phyloP scores from a whole-genome alignment of 345 rosid species.

The Brassica juncea region DNA sequence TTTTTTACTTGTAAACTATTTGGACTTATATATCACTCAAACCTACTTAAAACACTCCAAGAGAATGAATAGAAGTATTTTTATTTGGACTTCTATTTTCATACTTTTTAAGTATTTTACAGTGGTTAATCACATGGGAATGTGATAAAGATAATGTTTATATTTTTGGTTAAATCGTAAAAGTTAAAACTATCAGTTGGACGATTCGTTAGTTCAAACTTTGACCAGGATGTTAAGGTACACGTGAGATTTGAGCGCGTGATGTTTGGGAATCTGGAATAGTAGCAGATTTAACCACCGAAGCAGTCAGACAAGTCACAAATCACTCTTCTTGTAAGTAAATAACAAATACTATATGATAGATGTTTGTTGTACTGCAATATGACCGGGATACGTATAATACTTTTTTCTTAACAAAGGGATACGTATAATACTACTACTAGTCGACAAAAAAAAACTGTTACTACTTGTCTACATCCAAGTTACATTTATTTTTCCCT shows the following conservation, averaged over 20 bases:
- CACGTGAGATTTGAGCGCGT: slow-evolving; percentile 29
- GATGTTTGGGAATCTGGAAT: not conserved
- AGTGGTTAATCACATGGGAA: slow-evolving; percentile 1
- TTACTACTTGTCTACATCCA: not conserved
- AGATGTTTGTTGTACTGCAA: not conserved
- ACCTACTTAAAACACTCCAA: not conserved
- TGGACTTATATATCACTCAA: not conserved
- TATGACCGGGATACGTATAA: not conserved
- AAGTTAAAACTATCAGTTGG: slow-evolving; percentile 7
- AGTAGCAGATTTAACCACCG: slow-evolving; percentile 21
- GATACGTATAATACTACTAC: no score
- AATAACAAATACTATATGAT: not conserved
- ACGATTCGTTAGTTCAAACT: slow-evolving; percentile 20
- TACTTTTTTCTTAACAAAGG: no score
- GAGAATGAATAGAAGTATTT: not conserved
- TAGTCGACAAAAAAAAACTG: not conserved
- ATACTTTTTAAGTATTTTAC: not conserved
- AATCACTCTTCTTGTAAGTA: not conserved
- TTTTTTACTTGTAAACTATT: not conserved
- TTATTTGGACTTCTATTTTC: not conserved
- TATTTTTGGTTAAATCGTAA: not conserved
- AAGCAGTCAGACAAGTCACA: slow-evolving; percentile 38
- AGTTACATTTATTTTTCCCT: not conserved
- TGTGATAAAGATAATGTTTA: not conserved
- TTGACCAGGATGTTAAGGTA: slow-evolving; percentile 27